Base-by-base conservation (phyloP, 768 basidiomycete genomes). In the Amanita subjunquillea region DNA sequence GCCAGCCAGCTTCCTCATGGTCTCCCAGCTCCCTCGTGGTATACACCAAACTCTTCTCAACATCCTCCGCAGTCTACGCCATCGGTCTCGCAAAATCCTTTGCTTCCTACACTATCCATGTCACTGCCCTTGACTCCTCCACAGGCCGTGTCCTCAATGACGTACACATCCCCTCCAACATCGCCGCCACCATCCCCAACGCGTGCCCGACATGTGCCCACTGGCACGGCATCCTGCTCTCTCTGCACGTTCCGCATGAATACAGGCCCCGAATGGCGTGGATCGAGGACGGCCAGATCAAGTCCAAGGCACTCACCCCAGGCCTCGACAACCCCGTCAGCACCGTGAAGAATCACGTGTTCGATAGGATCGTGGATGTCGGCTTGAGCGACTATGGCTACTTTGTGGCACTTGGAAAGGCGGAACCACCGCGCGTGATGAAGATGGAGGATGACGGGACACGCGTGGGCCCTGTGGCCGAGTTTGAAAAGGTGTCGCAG, bases 61-160 rank as follows among this genome's bases (percentile, higher is more conserved):
- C 83, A 2, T 63, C 69, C 1, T 64, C 69, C 2, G 69, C 81
- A 0, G 59, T 92, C 34, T 92, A 79, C 57, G 69, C 72, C 6
- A 60, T 85, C 22, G 83, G 80, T 2, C 62, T 79, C 27, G 67
- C 75, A 5, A 77, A 75, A 54, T 75, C 75, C 0, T 63, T 72
- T 54, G 60, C 72, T 1, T 71, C 82, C 0, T 81, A 83, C 59
- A 83, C 83, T 12, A 67, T 95, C 1, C 82, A 87, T 52, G 71
- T 87, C 56, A 77, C 81, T 20, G 71, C 82, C 1, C 67, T 94
- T 6, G 73, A 79, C 46, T 60, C 81, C 0, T 50, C 63, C 2
- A 79, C 75, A 3, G 87, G 85, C 3, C 67, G 73, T 37, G 56
- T 82, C 20, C 58, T 84, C 50, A 60, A 71, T 10, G 72, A 66